Percentiles rank a stretch among this genome's conserved stretches.
These are phyloP conservation scores for Farysia itapuensis DNA, from an alignment of 1,284 basidiomycete species.

Conservation along the genomic window DNA sequence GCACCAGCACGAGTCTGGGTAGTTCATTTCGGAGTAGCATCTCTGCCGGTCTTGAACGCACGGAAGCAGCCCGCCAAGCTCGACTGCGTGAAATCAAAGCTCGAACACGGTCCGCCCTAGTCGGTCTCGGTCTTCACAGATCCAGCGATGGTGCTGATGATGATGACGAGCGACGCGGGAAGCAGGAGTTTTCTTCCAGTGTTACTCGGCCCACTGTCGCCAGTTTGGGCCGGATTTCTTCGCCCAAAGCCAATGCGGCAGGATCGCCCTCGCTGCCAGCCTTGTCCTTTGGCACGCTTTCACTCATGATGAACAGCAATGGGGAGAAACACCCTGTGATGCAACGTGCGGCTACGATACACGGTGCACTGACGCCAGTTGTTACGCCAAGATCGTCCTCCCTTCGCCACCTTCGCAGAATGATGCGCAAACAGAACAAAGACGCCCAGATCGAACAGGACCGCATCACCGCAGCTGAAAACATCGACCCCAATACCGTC, in stretches of 20 bases:
- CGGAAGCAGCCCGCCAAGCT: constrained; percentile 24
- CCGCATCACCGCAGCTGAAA: constrained; percentile 17
- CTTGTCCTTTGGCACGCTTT: background rate
- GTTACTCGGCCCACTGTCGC: constrained; percentile 26
- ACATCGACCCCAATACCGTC: constrained; percentile 16
- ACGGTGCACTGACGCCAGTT: constrained; percentile 7
- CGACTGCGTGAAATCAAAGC: constrained; percentile 32
- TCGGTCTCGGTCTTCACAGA: constrained; percentile 6
- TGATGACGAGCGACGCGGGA: background rate
- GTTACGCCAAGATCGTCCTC: constrained; percentile 27
- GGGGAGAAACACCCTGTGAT: background rate
- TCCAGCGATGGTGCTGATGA: background rate
- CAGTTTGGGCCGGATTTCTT: constrained; percentile 5
- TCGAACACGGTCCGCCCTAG: constrained; percentile 16
- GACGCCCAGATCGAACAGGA: constrained; percentile 15
- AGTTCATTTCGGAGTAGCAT: constrained; percentile 1
- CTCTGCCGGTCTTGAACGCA: constrained; percentile 17
- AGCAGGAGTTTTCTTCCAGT: constrained; percentile 18
- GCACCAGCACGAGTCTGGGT: background rate
- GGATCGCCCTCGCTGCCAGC: background rate
- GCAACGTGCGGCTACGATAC: constrained; percentile 20
- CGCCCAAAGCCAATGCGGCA: background rate
- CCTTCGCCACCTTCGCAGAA: constrained; percentile 21
- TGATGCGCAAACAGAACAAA: constrained; percentile 27
- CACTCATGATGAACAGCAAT: background rate